phyloP scores from a whole-genome alignment of 2,329 filamentous ascomycete genomes.

The Aspergillus texensis region DNA sequence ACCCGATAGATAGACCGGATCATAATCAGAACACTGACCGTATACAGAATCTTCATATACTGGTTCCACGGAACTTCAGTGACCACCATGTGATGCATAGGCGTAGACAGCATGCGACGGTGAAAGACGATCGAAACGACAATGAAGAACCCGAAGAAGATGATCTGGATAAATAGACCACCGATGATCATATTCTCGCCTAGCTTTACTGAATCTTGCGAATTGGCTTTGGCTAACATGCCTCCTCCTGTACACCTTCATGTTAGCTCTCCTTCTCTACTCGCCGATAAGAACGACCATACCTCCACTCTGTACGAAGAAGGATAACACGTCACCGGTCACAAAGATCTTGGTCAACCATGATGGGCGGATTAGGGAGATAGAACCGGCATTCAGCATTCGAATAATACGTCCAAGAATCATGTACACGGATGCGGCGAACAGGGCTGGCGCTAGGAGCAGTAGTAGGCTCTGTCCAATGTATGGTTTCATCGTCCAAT shows the following conservation, averaged over 20 bases:
- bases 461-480: conserved; percentile 20
- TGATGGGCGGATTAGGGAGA: conserved; percentile 45
- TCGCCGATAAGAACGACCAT: neutral
- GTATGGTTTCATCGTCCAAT: conserved; percentile 3
- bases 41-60: conserved; percentile 21
- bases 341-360: conserved; percentile 55
- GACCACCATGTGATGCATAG: conserved; percentile 15
- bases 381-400: conserved; percentile 43
- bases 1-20: conserved; percentile 51
- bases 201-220: neutral
- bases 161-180: conserved; percentile 30
- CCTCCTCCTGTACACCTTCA: neutral
- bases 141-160: conserved; percentile 31
- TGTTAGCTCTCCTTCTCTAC: neutral
- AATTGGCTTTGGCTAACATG: neutral
- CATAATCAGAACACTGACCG: conserved; percentile 38
- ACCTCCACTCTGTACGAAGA: conserved; percentile 44
- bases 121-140: conserved; percentile 24
- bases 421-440: conserved; percentile 56
- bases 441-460: conserved; percentile 51
- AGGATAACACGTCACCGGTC: conserved; percentile 51
- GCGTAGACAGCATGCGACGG: conserved; percentile 20
- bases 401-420: conserved; percentile 50
- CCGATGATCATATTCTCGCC: conserved; percentile 20
- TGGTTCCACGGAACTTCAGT: conserved; percentile 18